phyloP scores from a whole-genome alignment of 495 filamentous ascomycete genomes.

The Aspergillus ellipticus region DNA sequence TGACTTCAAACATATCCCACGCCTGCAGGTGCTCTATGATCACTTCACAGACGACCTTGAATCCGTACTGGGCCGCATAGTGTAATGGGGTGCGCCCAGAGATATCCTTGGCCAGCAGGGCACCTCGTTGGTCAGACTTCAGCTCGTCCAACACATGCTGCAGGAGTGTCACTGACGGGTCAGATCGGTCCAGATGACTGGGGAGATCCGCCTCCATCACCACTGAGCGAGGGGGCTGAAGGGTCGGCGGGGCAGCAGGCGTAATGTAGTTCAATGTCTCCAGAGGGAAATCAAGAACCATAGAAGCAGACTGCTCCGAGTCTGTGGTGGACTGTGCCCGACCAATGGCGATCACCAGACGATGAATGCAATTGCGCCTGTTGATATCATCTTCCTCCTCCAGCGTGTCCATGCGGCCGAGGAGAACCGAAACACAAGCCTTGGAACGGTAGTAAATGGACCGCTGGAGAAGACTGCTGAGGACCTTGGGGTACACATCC shows the following conservation, averaged over 20 bases:
- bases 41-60: conserved; percentile 80
- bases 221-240: conserved; percentile 54
- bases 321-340: conserved; percentile 63
- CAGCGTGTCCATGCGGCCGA: conserved; percentile 63
- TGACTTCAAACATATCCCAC: conserved; percentile 83
- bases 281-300: conserved; percentile 47
- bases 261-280: conserved; percentile 67
- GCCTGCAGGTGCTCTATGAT: conserved; percentile 82
- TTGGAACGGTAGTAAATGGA: conserved; percentile 70
- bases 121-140: conserved; percentile 61
- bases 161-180: conserved; percentile 72
- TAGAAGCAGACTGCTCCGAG: conserved; percentile 37
- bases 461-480: conserved; percentile 79
- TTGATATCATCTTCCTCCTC: conserved; percentile 91
- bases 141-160: conserved; percentile 69
- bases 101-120: conserved; percentile 65
- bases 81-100: conserved; percentile 87
- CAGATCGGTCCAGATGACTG: conserved; percentile 61
- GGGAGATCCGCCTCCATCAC: conserved; percentile 54
- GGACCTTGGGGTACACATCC: conserved; percentile 53
- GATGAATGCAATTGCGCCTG: conserved; percentile 87
- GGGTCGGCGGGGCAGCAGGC: conserved; percentile 65
- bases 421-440: conserved; percentile 62
- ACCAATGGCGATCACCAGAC: conserved; percentile 85
- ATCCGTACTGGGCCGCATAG: conserved; percentile 93